These are phyloP conservation scores for Pseudopediastrum boryanum DNA, from an alignment of 139 green algal genomes.

Conservation along the genomic window DNA sequence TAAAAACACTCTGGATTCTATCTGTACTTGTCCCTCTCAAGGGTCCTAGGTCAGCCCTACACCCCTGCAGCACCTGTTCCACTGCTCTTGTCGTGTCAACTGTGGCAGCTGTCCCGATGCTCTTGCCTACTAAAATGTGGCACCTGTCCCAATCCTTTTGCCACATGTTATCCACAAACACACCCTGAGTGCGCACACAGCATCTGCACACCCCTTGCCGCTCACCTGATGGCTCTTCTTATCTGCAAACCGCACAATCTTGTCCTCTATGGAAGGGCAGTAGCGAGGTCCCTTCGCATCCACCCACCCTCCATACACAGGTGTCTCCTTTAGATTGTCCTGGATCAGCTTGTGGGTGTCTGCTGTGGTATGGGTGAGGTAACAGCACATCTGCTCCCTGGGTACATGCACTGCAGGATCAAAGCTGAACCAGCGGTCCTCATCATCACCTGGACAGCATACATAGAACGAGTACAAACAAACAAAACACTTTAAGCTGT, in stretches of 20 bases:
- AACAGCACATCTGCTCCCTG: conserved; percentile 86
- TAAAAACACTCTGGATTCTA: too few species aligned
- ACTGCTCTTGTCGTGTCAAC: too few species aligned
- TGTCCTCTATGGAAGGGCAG: conserved; percentile 98
- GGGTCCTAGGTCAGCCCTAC: too few species aligned
- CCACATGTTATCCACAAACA: neutral
- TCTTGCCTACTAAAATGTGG: conserved; percentile 8
- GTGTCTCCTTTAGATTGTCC: conserved; percentile 91
- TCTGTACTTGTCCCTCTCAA: too few species aligned
- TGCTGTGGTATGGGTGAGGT: conserved; percentile 91
- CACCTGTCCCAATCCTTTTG: neutral
- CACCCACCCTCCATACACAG: conserved; percentile 96
- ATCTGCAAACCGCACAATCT: conserved; percentile 96
- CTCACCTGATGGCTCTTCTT: conserved; percentile 94
- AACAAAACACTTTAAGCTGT: neutral
- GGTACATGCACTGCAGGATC: conserved; percentile 79
- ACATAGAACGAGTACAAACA: conserved; percentile 11
- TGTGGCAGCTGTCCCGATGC: neutral
- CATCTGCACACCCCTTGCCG: conserved; percentile 40
- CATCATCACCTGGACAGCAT: conserved; percentile 68
- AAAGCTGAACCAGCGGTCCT: conserved; percentile 93
- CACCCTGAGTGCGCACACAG: neutral
- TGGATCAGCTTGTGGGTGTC: conserved; percentile 88
- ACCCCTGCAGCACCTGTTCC: too few species aligned
- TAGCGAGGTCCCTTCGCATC: conserved; percentile 81